A percentile compares a stretch with the other conserved stretches of the same genome.
phyloP scores from a whole-genome alignment of 176 grass and related monocot genomes.

The Juncus inflexus region DNA sequence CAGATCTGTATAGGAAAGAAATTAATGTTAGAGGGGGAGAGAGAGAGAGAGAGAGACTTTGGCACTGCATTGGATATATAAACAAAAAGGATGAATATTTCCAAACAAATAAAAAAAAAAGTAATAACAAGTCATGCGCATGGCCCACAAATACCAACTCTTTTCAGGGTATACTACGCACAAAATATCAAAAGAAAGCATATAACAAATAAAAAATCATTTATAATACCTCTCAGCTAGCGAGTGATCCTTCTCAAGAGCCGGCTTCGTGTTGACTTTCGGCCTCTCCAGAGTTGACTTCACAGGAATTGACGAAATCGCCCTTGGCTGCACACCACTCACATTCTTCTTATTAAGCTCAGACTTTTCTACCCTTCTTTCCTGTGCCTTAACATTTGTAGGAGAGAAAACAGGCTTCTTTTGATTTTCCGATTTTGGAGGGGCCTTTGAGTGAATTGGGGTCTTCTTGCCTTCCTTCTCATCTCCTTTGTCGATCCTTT shows the following conservation, averaged over 20 bases:
- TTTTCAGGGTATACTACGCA: neutral
- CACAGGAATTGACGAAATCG: conserved; percentile 11
- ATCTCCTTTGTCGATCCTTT: conserved; percentile 15
- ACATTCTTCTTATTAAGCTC: conserved; percentile 13
- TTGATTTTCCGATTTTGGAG: conserved; percentile 23
- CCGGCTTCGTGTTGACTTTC: conserved; percentile 10
- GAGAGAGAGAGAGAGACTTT: neutral
- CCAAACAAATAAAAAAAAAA: neutral
- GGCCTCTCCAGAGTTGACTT: conserved; percentile 18
- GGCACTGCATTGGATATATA: neutral
- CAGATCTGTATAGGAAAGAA: neutral
- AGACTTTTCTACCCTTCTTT: conserved; percentile 21
- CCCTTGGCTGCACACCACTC: neutral
- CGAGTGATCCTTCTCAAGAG: conserved; percentile 20
- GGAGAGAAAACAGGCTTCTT: conserved; percentile 23
- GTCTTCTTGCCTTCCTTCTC: conserved; percentile 25
- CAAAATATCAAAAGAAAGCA: conserved; percentile 17
- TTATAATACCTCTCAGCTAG: conserved; percentile 9
- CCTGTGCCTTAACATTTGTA: conserved; percentile 4
- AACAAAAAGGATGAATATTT: neutral
- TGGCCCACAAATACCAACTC: conserved; percentile 10
- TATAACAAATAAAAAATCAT: neutral
- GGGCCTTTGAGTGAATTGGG: conserved; percentile 20
- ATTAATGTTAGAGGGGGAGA: neutral
- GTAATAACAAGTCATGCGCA: no score